phyloP scores from a whole-genome alignment of 805 yeast genomes.

The Cyberlindnera mrakii region DNA sequence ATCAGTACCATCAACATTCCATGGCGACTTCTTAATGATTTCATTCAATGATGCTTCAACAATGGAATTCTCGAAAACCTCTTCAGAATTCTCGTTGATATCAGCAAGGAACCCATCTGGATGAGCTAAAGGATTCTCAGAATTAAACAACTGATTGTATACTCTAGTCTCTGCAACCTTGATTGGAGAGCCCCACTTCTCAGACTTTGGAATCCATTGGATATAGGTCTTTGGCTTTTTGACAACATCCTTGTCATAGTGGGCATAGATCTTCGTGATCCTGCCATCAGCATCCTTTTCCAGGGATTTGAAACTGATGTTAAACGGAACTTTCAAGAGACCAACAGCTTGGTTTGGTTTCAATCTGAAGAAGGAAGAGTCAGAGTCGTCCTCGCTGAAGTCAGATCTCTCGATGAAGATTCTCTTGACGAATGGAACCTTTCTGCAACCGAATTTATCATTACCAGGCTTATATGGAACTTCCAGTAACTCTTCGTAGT shows the following conservation, averaged over 20 bases:
- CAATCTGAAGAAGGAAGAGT: conserved; percentile 79
- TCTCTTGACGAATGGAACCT: conserved; percentile 67
- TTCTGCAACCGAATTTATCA: conserved; percentile 68
- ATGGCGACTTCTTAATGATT: conserved; percentile 65
- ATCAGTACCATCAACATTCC: conserved; percentile 54
- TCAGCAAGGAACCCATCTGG: conserved; percentile 88
- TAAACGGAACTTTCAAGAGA: conserved; percentile 82
- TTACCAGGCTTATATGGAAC: conserved; percentile 90
- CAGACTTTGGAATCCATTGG: conserved; percentile 88
- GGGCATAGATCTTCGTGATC: conserved; percentile 65
- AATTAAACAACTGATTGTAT: conserved; percentile 80
- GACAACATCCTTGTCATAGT: conserved; percentile 61
- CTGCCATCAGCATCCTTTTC: conserved; percentile 59
- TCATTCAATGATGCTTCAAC: conserved; percentile 75
- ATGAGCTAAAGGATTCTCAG: conserved; percentile 84
- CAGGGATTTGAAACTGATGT: conserved; percentile 62
- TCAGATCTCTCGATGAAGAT: conserved; percentile 87
- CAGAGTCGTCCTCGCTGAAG: conserved; percentile 56
- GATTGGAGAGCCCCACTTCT: conserved; percentile 56
- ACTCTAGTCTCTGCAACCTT: conserved; percentile 71
- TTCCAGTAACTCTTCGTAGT: conserved; percentile 59
- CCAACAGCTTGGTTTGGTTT: conserved; percentile 96
- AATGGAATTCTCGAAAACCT: conserved; percentile 55
- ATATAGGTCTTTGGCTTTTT: conserved; percentile 84
- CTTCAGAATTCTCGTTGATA: conserved; percentile 74